A percentile compares a stretch with the other conserved stretches of the same genome.
Conservation (phyloP, 495 filamentous ascomycete species). For the Talaromyces proteolyticus region DNA sequence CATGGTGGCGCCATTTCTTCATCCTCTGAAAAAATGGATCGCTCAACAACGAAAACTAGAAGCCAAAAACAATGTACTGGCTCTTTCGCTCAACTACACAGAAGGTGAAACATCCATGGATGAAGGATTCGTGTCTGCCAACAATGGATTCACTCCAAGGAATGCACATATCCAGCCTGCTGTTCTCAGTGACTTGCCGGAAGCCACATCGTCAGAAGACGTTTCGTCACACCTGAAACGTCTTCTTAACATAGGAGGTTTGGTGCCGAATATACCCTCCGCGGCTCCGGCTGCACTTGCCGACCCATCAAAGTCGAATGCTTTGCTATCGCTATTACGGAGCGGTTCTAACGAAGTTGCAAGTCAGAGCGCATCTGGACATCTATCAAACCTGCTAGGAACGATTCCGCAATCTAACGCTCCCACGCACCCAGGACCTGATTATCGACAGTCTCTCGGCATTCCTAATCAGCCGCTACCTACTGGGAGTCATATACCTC, state of each 20-base stretch:
- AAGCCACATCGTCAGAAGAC: slow-evolving; percentile 32
- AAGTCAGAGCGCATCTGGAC: neutral
- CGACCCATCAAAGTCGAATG: slow-evolving; percentile 37
- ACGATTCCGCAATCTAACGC: neutral
- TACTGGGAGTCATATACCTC: neutral
- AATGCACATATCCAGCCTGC: slow-evolving; percentile 15
- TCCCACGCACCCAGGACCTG: neutral
- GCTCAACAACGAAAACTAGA: slow-evolving; percentile 70
- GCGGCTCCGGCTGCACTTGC: slow-evolving; percentile 9
- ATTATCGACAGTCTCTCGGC: neutral
- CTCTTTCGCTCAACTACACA: slow-evolving; percentile 12
- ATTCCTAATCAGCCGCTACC: neutral
- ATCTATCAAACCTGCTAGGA: slow-evolving; percentile 4
- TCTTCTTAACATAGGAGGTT: slow-evolving; percentile 54
- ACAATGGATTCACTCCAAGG: slow-evolving; percentile 10
- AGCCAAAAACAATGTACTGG: slow-evolving; percentile 21
- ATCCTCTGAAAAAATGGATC: slow-evolving; percentile 86
- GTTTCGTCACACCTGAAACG: slow-evolving; percentile 59
- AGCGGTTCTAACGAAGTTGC: slow-evolving; percentile 33
- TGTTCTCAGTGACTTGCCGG: slow-evolving; percentile 34
- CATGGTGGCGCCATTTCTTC: slow-evolving; percentile 93
- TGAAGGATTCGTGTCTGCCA: slow-evolving; percentile 16
- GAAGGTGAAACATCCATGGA: slow-evolving; percentile 35
- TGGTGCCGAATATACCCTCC: slow-evolving; percentile 8
- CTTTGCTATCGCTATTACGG: slow-evolving; percentile 54